These are phyloP conservation scores for Cucumis sativus DNA, from an alignment of 306 rosid genomes.

Conservation along the genomic window DNA sequence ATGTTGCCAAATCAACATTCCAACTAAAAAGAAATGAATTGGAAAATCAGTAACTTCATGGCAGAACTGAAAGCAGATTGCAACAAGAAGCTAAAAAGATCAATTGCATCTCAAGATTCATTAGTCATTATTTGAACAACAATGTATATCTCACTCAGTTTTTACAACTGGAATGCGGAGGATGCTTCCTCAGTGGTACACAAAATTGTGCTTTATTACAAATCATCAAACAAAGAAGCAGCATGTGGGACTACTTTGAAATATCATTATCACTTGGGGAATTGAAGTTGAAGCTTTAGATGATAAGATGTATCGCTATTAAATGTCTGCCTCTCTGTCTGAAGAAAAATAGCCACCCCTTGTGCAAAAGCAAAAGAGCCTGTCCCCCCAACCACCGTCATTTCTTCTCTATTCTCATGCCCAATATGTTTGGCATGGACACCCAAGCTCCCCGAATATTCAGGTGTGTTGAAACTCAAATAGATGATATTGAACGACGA, in stretches of 20 bases:
- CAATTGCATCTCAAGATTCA: background rate
- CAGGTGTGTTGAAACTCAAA: constrained; percentile 46
- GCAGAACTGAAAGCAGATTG: background rate
- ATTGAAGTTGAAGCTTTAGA: constrained; percentile 47
- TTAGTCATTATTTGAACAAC: background rate
- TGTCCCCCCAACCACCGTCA: constrained; percentile 68
- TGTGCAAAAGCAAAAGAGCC: constrained; percentile 87
- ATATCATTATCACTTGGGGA: constrained; percentile 29
- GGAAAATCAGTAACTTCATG: background rate
- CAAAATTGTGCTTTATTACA: constrained; percentile 3
- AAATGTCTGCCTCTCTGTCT: constrained; percentile 7
- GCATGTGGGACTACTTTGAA: constrained; percentile 2
- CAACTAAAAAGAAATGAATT: background rate
- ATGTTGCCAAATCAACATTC: background rate
- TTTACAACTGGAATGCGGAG: background rate
- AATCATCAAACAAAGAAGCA: background rate
- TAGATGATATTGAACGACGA: constrained; percentile 62
- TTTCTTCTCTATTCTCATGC: constrained; percentile 23
- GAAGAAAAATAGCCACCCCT: constrained; percentile 50
- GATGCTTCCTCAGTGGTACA: background rate
- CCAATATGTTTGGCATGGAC: constrained; percentile 33
- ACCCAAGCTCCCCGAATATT: constrained; percentile 58
- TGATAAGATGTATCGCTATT: constrained; percentile 30
- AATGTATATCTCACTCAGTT: background rate
- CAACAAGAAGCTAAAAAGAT: background rate